Conservation (phyloP, 306 rosid genomes). For the Rosa chinensis region DNA sequence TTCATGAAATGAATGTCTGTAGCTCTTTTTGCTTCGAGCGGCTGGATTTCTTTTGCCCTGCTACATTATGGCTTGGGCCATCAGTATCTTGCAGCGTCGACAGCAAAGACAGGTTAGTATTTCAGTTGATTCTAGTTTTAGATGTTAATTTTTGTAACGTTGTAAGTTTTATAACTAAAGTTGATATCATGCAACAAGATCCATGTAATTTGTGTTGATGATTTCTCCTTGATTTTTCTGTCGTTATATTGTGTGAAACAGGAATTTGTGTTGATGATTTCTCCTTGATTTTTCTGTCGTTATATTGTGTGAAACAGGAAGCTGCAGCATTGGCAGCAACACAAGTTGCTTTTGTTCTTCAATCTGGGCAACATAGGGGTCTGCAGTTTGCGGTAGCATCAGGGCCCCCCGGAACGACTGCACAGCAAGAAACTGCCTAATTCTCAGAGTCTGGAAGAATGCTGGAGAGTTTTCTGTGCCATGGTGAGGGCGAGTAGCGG, state of each 20-base stretch:
- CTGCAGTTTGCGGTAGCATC: conserved; percentile 80
- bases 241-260: too few species aligned
- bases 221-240: too few species aligned
- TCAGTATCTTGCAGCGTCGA: conserved; percentile 90
- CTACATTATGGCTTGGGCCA: conserved; percentile 99
- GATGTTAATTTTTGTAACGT: neutral
- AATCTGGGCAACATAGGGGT: conserved; percentile 82
- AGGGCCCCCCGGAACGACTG: conserved; percentile 34
- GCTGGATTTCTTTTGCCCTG: conserved; percentile 98
- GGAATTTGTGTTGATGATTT: neutral
- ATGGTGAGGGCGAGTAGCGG: conserved; percentile 29
- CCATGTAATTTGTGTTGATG: too few species aligned
- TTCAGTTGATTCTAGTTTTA: neutral
- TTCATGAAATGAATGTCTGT: conserved; percentile 24
- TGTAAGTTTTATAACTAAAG: neutral
- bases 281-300: neutral
- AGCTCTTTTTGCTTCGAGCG: conserved; percentile 79
- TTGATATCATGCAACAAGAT: too few species aligned
- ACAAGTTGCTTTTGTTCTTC: conserved; percentile 95
- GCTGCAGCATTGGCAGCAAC: conserved; percentile 99
- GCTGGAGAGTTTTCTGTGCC: conserved; percentile 16
- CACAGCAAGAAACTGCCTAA: conserved; percentile 67
- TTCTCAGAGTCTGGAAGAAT: conserved; percentile 19
- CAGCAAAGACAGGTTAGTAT: conserved; percentile 86
- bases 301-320: conserved; percentile 54